Evolutionary conservation across 1,139 yeast species (phyloP), one percentile per base, ranked within the genome.

Genomic region (Candida freyschussii): DNA sequence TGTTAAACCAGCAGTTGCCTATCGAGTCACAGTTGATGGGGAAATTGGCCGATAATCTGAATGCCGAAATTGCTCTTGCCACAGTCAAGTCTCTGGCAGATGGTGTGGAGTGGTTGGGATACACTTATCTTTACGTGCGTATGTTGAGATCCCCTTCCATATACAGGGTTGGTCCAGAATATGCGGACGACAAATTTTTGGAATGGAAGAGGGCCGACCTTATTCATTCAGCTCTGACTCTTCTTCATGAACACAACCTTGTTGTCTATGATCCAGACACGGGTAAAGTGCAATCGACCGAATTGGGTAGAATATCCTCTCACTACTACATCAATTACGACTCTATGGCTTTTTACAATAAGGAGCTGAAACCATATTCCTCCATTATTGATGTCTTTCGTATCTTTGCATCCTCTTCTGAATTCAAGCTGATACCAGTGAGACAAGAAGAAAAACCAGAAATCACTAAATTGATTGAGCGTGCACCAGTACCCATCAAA

Each of bases 381-480:
- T 62, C 78, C 0, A 78, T 78, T 24, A 75, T 84, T 33, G 98
- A 93, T 41, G 51, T 93, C 2, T 70, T 93, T 43, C 67, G 83
- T 40, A 65, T 86, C 1, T 89, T 93, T 58, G 67, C 96, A 0
- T 61, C 69, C 22, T 84, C 97, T 3, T 86, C 82, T 17, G 99
- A 93, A 53, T 93, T 91, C 60, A 77, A 75, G 51, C 75, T 75
- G 48, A 72, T 93, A 23, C 84, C 95, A 2, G 83, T 87, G 1
- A 71, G 97, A 43, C 86, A 73, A 44, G 97, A 89, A 53, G 99
- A 93, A 54, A 77, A 74, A 46, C 53, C 68, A n/a, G 98, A 93
- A 54, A 63, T 91, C 7, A 59, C 69, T 9, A 81, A 80, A 47
- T 59, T 93, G 13, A 57, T 78, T 43, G 87, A 80, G 39, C 71